Base-by-base conservation (phyloP, 768 basidiomycete genomes). In the Termitomyces sp. region DNA sequence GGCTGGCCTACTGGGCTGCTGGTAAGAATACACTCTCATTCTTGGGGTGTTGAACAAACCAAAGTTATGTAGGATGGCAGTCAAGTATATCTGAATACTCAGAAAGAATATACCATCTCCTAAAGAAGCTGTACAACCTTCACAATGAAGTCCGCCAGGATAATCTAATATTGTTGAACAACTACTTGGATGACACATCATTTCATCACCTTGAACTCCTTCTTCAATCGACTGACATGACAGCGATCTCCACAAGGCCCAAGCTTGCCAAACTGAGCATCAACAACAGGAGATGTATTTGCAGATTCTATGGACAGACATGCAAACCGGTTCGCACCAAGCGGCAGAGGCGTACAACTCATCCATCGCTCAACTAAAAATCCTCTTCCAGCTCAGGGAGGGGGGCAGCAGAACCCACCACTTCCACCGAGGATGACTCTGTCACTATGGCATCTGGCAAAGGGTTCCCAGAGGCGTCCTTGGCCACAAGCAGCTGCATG, bases 1-100 rank as follows among this genome's bases (percentile, higher is more conserved):
- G 55, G 55, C n/a, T 56, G 7, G 55, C 55, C 11, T 57, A 35
- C 42, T 57, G 55, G 55, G 55, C 55, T 33, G 55, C 42, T 20
- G 55, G 55, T 57, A 36, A 44, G 42, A 33, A 16, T 11, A n/a
- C 20, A 24, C 22, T 28, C 39, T 46, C 4, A 55, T 15, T 28
- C 28, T 28, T 28, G 2, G 28, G 4, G 28, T 28, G 28, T 28
- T 28, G 2, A 28, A 28, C 28, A 1, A 12, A 22, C 7, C 40
- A 2, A 2, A 18, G 4, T 39, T 28, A 3, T 2, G 4, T 16
- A 57, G 55, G 55, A 1, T 57, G 55, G 55, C 55, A 57, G 18
- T 57, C 55, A 18, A 57, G 55, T 24, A 36, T 57, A 18, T 20
- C 9, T 4, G 0, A 32, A 35, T 57, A 57, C n/a, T 6, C 1